Percentiles rank a stretch among this genome's conserved stretches.
phyloP scores from a whole-genome alignment of 2,329 filamentous ascomycete genomes.

The Xylaria hypoxylon region DNA sequence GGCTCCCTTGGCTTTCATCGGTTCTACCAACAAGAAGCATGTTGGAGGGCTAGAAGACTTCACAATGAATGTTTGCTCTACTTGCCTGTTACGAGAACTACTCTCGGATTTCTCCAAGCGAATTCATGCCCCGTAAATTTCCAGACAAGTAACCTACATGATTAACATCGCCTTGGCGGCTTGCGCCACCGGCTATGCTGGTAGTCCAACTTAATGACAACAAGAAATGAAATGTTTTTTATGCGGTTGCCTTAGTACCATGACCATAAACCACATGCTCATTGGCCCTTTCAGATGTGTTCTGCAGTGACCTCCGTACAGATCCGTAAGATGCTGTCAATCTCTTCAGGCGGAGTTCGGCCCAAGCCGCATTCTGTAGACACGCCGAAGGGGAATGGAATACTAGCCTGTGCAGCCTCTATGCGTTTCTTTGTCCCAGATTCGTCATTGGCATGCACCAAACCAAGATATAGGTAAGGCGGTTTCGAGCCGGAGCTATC shows the following conservation, averaged over 20 bases:
- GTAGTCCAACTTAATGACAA: not conserved
- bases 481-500: conserved; percentile 33
- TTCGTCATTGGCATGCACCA: conserved; percentile 45
- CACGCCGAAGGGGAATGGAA: conserved; percentile 45
- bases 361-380: conserved; percentile 46
- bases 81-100: not conserved
- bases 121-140: not conserved
- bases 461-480: conserved; percentile 42
- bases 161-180: not conserved
- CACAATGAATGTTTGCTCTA: conserved; percentile 4
- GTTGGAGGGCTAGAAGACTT: conserved; percentile 1
- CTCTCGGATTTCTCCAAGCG: not conserved
- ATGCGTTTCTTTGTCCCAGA: conserved; percentile 44
- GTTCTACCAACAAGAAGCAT: conserved; percentile 2
- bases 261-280: conserved; percentile 10
- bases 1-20: not conserved
- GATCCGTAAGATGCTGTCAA: conserved; percentile 43
- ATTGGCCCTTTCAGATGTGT: conserved; percentile 14
- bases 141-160: not conserved
- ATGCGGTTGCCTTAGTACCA: conserved; percentile 1
- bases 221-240: not conserved
- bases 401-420: conserved; percentile 38
- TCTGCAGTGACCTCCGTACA: conserved; percentile 42
- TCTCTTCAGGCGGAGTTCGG: conserved; percentile 43
- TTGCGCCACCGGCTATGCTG: conserved; percentile 1